phyloP scores from a whole-genome alignment of 73 alveolate species.

The Paramecium tetraurelia region DNA sequence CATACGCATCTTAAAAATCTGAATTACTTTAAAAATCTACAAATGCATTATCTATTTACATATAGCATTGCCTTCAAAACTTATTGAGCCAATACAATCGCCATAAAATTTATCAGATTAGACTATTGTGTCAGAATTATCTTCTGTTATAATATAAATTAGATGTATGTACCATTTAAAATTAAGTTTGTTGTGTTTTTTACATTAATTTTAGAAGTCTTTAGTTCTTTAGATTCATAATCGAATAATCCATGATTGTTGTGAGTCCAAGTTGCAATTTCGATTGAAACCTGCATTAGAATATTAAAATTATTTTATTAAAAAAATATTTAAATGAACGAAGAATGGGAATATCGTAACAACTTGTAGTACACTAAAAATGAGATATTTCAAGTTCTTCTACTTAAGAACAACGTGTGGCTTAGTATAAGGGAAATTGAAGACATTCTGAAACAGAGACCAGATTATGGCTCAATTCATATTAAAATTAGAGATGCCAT shows the following conservation, averaged over 20 bases:
- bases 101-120: background rate
- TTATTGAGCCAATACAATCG: background rate
- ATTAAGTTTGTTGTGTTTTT: background rate
- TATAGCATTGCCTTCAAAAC: background rate
- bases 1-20: background rate
- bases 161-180: background rate
- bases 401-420: background rate
- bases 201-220: background rate
- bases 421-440: background rate
- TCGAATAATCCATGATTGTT: background rate
- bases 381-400: background rate
- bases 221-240: background rate
- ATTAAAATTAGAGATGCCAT: background rate
- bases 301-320: background rate
- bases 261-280: background rate
- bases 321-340: background rate
- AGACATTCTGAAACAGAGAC: background rate
- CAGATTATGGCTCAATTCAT: background rate
- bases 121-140: background rate
- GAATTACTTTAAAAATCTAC: conserved; percentile 1
- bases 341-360: background rate
- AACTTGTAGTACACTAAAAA: background rate
- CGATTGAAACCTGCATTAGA: background rate
- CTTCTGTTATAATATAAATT: background rate
- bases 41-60: background rate